phyloP scores from a whole-genome alignment of 805 yeast species.

The Sporopachydermia quercuum region DNA sequence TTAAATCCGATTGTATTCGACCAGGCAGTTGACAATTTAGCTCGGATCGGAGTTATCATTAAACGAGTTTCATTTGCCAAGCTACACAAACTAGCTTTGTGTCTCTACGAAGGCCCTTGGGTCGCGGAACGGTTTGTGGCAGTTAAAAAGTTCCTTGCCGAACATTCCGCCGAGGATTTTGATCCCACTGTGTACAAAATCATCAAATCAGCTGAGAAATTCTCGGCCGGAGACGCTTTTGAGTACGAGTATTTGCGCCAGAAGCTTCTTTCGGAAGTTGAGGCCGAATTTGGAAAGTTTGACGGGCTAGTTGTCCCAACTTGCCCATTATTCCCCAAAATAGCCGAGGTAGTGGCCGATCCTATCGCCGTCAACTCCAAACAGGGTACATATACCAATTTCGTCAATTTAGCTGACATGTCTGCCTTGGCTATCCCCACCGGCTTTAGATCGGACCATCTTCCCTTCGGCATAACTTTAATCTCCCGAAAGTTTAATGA shows the following conservation, averaged over 20 bases:
- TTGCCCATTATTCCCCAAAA: slow-evolving; percentile 81
- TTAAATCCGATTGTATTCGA: slow-evolving; percentile 61
- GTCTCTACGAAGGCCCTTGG: slow-evolving; percentile 97
- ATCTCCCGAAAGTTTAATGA: slow-evolving; percentile 75
- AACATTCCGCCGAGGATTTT: slow-evolving; percentile 54
- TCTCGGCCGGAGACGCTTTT: slow-evolving; percentile 72
- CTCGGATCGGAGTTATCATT: slow-evolving; percentile 41
- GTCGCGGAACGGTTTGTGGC: slow-evolving; percentile 91
- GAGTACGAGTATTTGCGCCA: slow-evolving; percentile 80
- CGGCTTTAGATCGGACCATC: slow-evolving; percentile 75
- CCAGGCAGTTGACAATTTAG: slow-evolving; percentile 41
- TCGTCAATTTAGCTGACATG: slow-evolving; percentile 86
- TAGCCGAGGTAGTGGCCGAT: slow-evolving; percentile 55
- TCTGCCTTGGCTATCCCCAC: slow-evolving; percentile 86
- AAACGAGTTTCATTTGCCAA: slow-evolving; percentile 59
- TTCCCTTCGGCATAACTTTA: slow-evolving; percentile 84
- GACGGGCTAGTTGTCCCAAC: slow-evolving; percentile 87
- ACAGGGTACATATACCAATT: slow-evolving; percentile 98
- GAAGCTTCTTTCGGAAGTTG: slow-evolving; percentile 54
- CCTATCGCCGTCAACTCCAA: slow-evolving; percentile 73
- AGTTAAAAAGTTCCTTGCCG: slow-evolving; percentile 47
- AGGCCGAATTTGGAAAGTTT: slow-evolving; percentile 34
- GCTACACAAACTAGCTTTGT: slow-evolving; percentile 65
- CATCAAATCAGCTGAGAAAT: slow-evolving; percentile 62
- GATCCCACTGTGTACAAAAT: slow-evolving; percentile 76